Evolutionary conservation across 768 basidiomycete species (phyloP).

Genomic region (Boletus sp.): DNA sequence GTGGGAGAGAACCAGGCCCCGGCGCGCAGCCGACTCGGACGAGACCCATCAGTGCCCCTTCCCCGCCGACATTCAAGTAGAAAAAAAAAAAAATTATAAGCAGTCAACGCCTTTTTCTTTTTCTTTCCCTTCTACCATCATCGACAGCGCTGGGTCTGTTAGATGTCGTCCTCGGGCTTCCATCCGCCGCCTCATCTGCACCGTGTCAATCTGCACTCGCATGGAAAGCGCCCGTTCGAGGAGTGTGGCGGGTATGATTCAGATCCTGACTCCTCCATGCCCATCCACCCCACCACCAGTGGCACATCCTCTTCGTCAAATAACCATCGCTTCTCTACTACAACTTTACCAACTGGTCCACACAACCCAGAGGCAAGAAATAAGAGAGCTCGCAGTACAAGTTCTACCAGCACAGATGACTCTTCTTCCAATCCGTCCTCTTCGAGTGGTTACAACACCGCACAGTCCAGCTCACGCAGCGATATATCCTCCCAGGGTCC

Average conservation of each 20-base stretch:
- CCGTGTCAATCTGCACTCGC: constrained; percentile 25
- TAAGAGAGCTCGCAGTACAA: constrained; percentile 57
- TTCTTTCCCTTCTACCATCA: constrained; percentile 18
- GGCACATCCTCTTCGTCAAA: constrained; percentile 26
- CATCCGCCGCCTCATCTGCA: constrained; percentile 25
- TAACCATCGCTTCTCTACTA: constrained; percentile 10
- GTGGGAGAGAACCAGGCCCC: constrained; percentile 4
- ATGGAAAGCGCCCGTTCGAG: constrained; percentile 34
- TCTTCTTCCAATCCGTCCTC: constrained; percentile 30
- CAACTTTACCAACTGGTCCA: constrained; percentile 12
- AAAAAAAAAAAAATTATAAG: constrained; percentile 8
- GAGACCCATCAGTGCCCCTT: too few species aligned
- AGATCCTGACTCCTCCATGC: constrained; percentile 29
- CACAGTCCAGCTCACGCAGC: constrained; percentile 36
- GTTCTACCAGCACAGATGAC: constrained; percentile 41
- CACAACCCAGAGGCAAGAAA: constrained; percentile 49
- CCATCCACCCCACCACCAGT: constrained; percentile 23
- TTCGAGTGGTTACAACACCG: constrained; percentile 37
- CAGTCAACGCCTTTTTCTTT: not conserved
- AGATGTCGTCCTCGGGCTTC: constrained; percentile 25
- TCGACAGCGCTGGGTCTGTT: constrained; percentile 2
- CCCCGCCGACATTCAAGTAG: not conserved
- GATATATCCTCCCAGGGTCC: constrained; percentile 24
- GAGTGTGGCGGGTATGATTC: constrained; percentile 35
- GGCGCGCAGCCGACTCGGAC: too few species aligned